phyloP scores from a whole-genome alignment of 1,284 basidiomycete species.

The Rhodotorula sp. region DNA sequence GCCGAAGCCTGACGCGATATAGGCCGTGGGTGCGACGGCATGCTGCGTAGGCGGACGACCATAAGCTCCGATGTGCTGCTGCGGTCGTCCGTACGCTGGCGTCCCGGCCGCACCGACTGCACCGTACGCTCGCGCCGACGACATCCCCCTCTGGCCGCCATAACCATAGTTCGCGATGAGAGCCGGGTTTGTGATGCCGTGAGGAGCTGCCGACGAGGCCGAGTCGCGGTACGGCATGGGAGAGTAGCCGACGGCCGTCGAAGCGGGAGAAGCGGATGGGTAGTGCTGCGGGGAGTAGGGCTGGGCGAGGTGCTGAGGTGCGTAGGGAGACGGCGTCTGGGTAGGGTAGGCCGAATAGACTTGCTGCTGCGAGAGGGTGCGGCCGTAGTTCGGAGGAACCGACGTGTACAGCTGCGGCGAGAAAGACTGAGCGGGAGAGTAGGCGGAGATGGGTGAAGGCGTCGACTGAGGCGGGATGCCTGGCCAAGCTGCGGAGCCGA shows the following conservation, averaged over 20 bases:
- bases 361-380: not conserved
- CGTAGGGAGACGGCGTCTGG: constrained; percentile 13
- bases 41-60: not conserved
- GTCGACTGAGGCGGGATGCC: constrained; percentile 16
- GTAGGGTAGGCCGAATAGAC: constrained; percentile 16
- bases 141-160: not conserved
- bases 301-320: constrained; percentile 1
- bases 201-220: constrained; percentile 5
- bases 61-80: not conserved
- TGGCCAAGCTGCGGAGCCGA: constrained; percentile 1
- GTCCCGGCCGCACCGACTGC: constrained; percentile 27
- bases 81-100: constrained; percentile 4
- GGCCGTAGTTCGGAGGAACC: not conserved
- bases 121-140: constrained; percentile 14
- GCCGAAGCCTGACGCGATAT: not conserved
- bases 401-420: constrained; percentile 9
- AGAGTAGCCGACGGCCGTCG: constrained; percentile 9
- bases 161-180: constrained; percentile 29
- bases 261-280: constrained; percentile 13
- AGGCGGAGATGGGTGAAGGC: constrained; percentile 24
- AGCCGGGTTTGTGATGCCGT: constrained; percentile 34
- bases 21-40: not conserved
- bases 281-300: constrained; percentile 9
- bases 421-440: constrained; percentile 21
- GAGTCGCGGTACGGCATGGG: constrained; percentile 14